A percentile compares a stretch with the other conserved stretches of the same genome.
phyloP scores from a whole-genome alignment of 2,329 filamentous ascomycete species.

The Samsoniella hepiali region DNA sequence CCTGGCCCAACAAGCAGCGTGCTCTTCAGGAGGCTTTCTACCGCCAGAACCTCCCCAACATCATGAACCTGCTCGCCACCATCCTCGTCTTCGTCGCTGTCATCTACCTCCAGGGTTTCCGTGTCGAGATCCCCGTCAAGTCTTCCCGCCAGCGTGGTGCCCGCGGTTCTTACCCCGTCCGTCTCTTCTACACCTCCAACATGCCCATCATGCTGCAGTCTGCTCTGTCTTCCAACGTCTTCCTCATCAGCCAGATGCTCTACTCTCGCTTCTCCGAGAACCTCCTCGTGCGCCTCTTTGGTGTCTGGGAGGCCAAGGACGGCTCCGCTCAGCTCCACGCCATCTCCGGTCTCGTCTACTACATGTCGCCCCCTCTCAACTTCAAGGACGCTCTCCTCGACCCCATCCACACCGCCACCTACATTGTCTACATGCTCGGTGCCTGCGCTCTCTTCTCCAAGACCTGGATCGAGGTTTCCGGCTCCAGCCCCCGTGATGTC shows the following conservation, averaged over 20 bases:
- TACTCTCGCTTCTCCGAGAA: slow-evolving; percentile 99
- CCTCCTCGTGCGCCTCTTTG: slow-evolving; percentile 93
- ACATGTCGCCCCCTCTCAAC: slow-evolving; percentile 98
- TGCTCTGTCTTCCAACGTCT: slow-evolving; percentile 96
- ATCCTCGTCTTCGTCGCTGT: slow-evolving; percentile 92
- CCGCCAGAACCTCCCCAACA: slow-evolving; percentile 97
- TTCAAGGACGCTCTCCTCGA: slow-evolving; percentile 96
- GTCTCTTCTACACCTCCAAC: slow-evolving; percentile 99
- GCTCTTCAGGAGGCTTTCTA: slow-evolving; percentile 99
- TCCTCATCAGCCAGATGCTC: slow-evolving; percentile 98
- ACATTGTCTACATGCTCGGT: slow-evolving; percentile 96
- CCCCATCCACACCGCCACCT: slow-evolving; percentile 92
- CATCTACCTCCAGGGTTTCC: slow-evolving; percentile 99
- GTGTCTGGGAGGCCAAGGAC: slow-evolving; percentile 97
- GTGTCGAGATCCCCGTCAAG: slow-evolving; percentile 99
- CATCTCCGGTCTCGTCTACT: slow-evolving; percentile 92
- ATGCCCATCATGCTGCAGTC: slow-evolving; percentile 99
- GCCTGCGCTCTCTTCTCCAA: slow-evolving; percentile 99
- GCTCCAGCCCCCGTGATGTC: slow-evolving; percentile 94
- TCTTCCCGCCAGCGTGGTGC: slow-evolving; percentile 98
- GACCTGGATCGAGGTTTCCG: slow-evolving; percentile 99
- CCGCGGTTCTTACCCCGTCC: slow-evolving; percentile 95
- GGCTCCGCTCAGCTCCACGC: slow-evolving; percentile 94
- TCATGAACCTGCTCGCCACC: slow-evolving; percentile 97
- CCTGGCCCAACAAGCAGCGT: slow-evolving; percentile 99